Conservation (phyloP, 306 rosid species). For the Cucumis melo region DNA sequence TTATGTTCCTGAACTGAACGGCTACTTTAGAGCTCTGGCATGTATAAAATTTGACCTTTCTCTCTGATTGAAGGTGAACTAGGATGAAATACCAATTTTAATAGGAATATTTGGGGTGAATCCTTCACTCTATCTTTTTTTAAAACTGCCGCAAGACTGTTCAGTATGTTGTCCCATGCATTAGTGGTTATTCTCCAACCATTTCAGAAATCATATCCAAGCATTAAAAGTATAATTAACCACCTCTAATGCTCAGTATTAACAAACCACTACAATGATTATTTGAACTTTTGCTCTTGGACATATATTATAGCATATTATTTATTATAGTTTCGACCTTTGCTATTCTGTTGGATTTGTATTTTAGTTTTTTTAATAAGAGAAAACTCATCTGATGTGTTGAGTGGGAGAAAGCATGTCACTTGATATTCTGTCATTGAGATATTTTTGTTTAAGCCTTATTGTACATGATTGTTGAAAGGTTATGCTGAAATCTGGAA, state of each 20-base stretch:
- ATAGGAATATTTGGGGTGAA: neutral
- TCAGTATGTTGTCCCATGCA: neutral
- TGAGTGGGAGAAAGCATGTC: slow-evolving; percentile 11
- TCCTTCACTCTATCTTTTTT: neutral
- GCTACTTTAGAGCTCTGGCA: neutral
- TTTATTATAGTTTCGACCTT: neutral
- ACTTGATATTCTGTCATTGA: slow-evolving; percentile 15
- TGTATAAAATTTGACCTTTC: neutral
- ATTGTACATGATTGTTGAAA: slow-evolving; percentile 42
- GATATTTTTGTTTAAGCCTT: slow-evolving; percentile 27
- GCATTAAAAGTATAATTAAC: neutral
- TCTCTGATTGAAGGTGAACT: neutral
- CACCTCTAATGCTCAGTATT: neutral
- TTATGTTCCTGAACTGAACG: neutral
- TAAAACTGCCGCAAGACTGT: neutral
- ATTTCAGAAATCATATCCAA: neutral
- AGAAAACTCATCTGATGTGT: slow-evolving; percentile 4
- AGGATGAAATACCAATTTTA: neutral
- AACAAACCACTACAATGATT: neutral
- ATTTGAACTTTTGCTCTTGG: neutral
- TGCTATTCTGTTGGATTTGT: neutral
- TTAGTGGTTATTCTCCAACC: neutral
- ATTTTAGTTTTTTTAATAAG: slow-evolving; percentile 6
- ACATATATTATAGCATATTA: neutral
- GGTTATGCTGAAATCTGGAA: slow-evolving; percentile 83